Base-by-base conservation (phyloP, 306 rosid species). In the Vigna hirtella region DNA sequence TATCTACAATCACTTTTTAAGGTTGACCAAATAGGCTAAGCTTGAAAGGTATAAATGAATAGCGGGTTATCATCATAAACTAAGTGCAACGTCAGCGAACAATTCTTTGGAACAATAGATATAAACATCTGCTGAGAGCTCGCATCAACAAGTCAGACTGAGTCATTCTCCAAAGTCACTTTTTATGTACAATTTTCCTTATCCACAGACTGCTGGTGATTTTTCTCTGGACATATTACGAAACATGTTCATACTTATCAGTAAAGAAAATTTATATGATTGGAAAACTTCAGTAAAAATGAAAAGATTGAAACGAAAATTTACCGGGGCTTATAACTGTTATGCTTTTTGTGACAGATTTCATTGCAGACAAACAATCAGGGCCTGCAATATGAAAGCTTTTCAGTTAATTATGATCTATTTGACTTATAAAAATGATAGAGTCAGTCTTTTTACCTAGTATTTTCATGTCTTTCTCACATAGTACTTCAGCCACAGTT, bases 291-390 rank as follows among this genome's bases (percentile, higher is more conserved):
- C 0, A 2, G 4, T 17, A 16, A 18, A 7, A 13, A 14, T 12
- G 3, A n/a, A 55, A 55, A 24, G 50, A 53, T 56, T 26, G 51
- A 40, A 49, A 52, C 63, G 66, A 10, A 16, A 64, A 59, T 2
- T 82, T 87, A 91, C 97, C 98, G 40, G 98, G 97, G 87, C 97
- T 93, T 72, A 90, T 82, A 78, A 94, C 87, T 56, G 87, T 83
- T 81, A 90, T 66, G 87, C 89, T 87, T 90, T 87, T 86, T 38
- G 93, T 91, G 34, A 92, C 86, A 76, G 96, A 91, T 80, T 84
- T 86, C 84, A 86, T 81, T 22, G 90, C 87, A 22, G 94, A 79
- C 85, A 85, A 14, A 55, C 93, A 86, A 66, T 91, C 96, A 5
- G 66, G 16, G 64, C 91, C 98, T 93, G 92, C 84, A 77, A 72